phyloP scores from a whole-genome alignment of 257 asterid species.

The Penstemon newberryi region DNA sequence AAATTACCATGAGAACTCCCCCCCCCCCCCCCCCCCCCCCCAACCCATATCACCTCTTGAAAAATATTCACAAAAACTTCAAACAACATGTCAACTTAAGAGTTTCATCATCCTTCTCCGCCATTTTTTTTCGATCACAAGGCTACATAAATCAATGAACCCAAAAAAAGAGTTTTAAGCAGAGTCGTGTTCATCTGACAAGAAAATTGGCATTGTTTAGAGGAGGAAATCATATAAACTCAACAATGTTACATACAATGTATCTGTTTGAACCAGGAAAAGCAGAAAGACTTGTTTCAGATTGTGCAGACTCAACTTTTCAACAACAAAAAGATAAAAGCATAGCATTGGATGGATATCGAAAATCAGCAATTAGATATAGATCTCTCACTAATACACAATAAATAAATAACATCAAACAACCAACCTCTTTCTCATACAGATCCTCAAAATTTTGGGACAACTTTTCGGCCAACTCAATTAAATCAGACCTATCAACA shows the following conservation, averaged over 20 bases:
- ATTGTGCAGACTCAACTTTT: slow-evolving; percentile 18
- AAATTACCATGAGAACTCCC: too few species aligned
- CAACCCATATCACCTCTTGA: too few species aligned
- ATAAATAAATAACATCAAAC: slow-evolving; percentile 18
- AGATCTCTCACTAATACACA: slow-evolving; percentile 18
- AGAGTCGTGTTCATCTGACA: neutral
- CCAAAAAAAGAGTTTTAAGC: neutral
- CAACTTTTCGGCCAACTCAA: slow-evolving; percentile 64
- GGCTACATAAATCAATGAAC: neutral
- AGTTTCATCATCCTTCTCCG: neutral
- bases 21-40: too few species aligned
- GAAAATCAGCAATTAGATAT: neutral
- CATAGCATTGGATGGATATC: slow-evolving; percentile 23
- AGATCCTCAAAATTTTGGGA: slow-evolving; percentile 68
- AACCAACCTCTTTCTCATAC: slow-evolving; percentile 69
- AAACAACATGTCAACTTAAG: too few species aligned
- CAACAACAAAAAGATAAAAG: slow-evolving; percentile 21
- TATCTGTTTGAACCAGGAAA: neutral
- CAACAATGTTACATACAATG: slow-evolving; percentile 2
- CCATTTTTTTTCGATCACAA: neutral
- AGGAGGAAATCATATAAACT: neutral
- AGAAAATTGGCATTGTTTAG: neutral
- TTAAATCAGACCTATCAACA: slow-evolving; percentile 63
- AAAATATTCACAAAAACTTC: too few species aligned
- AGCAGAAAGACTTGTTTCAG: neutral